Conservation (phyloP, 441 rosid genomes). For the Populus hybrid region DNA sequence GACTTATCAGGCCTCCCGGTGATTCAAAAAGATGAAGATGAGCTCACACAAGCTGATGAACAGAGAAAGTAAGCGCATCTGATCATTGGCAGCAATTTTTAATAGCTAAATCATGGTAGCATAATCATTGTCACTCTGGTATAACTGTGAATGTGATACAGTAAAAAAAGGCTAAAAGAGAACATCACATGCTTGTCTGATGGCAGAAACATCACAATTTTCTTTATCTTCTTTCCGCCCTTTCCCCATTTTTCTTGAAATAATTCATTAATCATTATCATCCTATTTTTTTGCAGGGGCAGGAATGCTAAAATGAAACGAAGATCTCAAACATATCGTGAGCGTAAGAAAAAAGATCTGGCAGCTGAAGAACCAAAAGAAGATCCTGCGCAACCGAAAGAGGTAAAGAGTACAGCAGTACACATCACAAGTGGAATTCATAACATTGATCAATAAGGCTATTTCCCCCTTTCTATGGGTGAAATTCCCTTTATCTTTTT, state of each 20-base stretch:
- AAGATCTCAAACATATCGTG: slow-evolving; percentile 35
- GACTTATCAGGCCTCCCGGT: slow-evolving; percentile 58
- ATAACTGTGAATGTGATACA: not conserved
- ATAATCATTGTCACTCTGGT: not conserved
- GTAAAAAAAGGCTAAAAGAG: not conserved
- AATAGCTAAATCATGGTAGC: not conserved
- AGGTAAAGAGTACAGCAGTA: slow-evolving; percentile 28
- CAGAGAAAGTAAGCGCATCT: slow-evolving; percentile 38
- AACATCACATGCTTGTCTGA: not conserved
- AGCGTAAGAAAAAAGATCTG: slow-evolving; percentile 28
- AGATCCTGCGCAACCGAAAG: slow-evolving; percentile 18
- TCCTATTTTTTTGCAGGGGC: slow-evolving; percentile 27
- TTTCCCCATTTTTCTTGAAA: not conserved
- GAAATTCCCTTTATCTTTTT: not conserved
- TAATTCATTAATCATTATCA: not conserved
- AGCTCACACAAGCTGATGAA: slow-evolving; percentile 29
- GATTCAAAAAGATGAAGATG: slow-evolving; percentile 41
- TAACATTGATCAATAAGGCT: not conserved
- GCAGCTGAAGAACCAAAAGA: slow-evolving; percentile 21
- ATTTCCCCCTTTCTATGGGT: not conserved
- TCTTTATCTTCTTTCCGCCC: not conserved
- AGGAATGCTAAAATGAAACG: slow-evolving; percentile 40
- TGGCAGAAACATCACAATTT: not conserved
- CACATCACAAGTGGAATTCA: not conserved
- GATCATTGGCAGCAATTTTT: not conserved